A percentile compares a stretch with the other conserved stretches of the same genome.
These are phyloP conservation scores for Spathaspora arborariae DNA, from an alignment of 805 yeast species.

Conservation along the genomic window DNA sequence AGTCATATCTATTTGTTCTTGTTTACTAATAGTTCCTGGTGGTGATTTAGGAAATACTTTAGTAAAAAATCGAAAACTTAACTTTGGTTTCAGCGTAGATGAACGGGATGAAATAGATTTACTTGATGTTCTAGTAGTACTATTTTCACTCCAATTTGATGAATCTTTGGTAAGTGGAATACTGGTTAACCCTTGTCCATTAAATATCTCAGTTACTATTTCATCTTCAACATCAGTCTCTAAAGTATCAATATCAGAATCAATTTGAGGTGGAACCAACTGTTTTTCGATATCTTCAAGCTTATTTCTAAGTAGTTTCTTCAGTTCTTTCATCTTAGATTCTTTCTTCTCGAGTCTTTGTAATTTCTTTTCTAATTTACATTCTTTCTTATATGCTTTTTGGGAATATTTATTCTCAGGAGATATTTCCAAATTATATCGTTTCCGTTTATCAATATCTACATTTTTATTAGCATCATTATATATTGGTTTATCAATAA, in stretches of 20 bases:
- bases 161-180: not conserved
- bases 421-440: too few species aligned
- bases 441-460: slow-evolving; percentile 5
- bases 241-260: slow-evolving; percentile 1
- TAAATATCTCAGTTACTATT: not conserved
- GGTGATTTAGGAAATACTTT: not conserved
- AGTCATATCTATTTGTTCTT: not conserved
- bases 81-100: too few species aligned
- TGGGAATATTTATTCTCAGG: too few species aligned
- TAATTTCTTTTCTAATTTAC: slow-evolving; percentile 3
- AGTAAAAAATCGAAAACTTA: not conserved
- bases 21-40: not conserved
- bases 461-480: slow-evolving; percentile 33
- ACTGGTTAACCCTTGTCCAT: not conserved
- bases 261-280: too few species aligned
- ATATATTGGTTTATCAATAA: slow-evolving; percentile 38
- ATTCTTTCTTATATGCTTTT: too few species aligned
- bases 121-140: not conserved
- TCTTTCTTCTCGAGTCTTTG: slow-evolving; percentile 5
- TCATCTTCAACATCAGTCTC: not conserved
- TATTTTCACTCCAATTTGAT: not conserved
- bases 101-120: too few species aligned
- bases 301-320: too few species aligned
- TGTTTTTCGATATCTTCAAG: too few species aligned
- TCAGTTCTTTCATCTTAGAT: not conserved